Conservation (phyloP, 306 rosid genomes). For the Arachis hypogaea region DNA sequence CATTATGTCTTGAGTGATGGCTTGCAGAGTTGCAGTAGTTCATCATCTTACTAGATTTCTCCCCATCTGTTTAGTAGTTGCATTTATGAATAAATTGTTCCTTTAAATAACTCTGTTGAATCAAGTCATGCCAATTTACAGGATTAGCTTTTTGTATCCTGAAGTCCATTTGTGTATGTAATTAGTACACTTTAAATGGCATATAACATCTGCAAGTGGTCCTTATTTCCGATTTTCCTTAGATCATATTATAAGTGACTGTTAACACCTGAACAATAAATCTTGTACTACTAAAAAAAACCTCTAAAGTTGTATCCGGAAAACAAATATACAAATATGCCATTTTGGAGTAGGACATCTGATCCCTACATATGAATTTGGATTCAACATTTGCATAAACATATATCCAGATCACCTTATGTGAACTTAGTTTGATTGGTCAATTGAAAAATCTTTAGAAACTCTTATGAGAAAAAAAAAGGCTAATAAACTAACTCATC, state of each 20-base stretch:
- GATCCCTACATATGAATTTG: neutral
- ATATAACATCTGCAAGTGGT: neutral
- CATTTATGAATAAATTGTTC: conserved; percentile 14
- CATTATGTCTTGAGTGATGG: conserved; percentile 6
- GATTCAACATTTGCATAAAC: neutral
- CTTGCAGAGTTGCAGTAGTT: neutral
- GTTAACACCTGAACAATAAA: neutral
- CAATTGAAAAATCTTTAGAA: conserved; percentile 19
- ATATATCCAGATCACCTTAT: conserved; percentile 8
- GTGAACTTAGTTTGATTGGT: neutral
- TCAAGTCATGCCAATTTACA: neutral
- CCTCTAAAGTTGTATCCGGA: neutral
- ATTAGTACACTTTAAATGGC: neutral
- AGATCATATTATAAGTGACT: neutral
- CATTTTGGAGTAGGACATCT: conserved; percentile 27
- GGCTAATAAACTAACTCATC: neutral
- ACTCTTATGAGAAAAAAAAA: neutral
- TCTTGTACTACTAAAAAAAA: neutral
- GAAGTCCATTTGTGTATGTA: neutral
- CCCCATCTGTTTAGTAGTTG: neutral
- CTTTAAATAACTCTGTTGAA: neutral
- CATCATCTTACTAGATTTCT: neutral
- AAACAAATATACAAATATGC: conserved; percentile 8
- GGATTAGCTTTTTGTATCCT: conserved; percentile 7
- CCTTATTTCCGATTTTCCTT: conserved; percentile 1